Conservation (phyloP, 768 basidiomycete species). For the Leucocoprinus leucothites region DNA sequence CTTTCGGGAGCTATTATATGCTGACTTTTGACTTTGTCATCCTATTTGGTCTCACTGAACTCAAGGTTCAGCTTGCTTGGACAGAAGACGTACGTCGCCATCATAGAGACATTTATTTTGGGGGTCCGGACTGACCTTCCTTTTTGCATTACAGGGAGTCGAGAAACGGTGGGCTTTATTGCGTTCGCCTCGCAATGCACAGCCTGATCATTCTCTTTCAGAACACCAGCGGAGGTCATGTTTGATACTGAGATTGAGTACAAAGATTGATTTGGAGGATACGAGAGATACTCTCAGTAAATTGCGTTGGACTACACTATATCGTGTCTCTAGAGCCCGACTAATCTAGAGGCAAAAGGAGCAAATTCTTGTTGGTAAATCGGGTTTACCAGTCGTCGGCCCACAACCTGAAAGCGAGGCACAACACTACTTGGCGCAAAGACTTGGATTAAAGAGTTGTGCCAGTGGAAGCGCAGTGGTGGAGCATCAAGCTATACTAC, state of each 20-base stretch:
- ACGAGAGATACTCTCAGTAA: no score
- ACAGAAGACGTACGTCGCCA: constrained; percentile 29
- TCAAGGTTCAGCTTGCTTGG: constrained; percentile 47
- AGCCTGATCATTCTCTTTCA: neutral
- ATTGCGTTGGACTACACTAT: no score
- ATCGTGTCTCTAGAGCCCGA: no score
- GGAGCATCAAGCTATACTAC: no score
- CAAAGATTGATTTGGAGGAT: neutral
- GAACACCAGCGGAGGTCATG: constrained; percentile 2
- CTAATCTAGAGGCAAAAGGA: no score
- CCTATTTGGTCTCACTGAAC: constrained; percentile 41
- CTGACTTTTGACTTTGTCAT: constrained; percentile 36
- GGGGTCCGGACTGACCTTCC: neutral
- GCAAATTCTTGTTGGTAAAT: no score
- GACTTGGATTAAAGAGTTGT: no score
- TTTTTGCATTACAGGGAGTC: constrained; percentile 14
- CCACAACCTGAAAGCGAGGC: no score
- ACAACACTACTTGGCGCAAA: no score
- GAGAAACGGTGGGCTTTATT: constrained; percentile 15
- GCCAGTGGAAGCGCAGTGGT: no score
- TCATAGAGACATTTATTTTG: neutral
- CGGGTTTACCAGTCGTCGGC: no score
- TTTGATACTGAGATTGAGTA: constrained; percentile 4
- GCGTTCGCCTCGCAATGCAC: no score
- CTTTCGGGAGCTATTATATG: constrained; percentile 17